Evolutionary conservation across 345 rosid species (phyloP), one percentile per base, ranked within the genome.

Genomic region (Salix caprea): DNA sequence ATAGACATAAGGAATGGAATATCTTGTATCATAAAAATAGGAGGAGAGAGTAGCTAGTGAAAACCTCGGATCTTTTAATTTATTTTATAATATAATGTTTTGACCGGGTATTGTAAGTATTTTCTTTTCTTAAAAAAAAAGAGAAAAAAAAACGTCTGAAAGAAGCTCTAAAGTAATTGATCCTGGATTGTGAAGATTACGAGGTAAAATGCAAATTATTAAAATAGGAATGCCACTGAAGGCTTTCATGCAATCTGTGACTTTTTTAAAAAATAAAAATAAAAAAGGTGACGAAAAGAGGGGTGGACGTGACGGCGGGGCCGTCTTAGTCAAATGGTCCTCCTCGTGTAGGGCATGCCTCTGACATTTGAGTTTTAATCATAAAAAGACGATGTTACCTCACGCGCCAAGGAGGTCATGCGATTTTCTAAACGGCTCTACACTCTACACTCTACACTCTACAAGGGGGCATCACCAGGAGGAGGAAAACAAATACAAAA

Each of bases 161-260:
- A 39, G 12, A 39, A 39, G 12, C 10, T 39, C 42, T 8, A 40
- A 9, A 40, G 13, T 44, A 13, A 14, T 50, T 50, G 58, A 19
- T 52, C 8, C 6, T 52, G 23, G 1, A 6, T 0, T 18, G 58
- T 52, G 58, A 52, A 19, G 9, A 16, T 52, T 52, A 16, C 23
- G 19, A 52, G 5, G 44, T 0, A 6, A 1, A 37, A 58, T 24
- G 66, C n/a, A 40, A 42, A 26, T 0, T 5, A 32, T 26, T 77
- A 76, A 77, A 82, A 72, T 69, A 61, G 40, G 69, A 79, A 87
- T 78, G 85, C 76, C 81, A 85, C 85, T 71, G 82, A 60, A 77
- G 67, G 28, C 0, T 19, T 32, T 1, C n/a, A 16, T 6, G 40
- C 68, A 65, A 6, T 5, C 37, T 21, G 15, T 10, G 1, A 46